Base-by-base conservation (phyloP, 192 early-diverging fungal genomes). In the Entophlyctis luteolus region DNA sequence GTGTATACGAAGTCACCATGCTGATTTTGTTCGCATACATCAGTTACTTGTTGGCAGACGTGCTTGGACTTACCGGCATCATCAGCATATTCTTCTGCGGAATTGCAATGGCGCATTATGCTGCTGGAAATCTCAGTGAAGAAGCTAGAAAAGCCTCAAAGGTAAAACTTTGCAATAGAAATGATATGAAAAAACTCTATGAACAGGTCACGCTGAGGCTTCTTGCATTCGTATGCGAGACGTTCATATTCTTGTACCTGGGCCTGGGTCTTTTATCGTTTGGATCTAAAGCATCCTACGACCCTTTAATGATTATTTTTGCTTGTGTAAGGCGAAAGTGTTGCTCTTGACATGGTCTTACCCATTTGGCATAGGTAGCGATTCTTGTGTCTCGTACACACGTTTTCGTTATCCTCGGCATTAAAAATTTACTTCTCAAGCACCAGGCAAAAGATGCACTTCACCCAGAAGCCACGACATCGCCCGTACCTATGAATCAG, bases 191-290 rank as follows among this genome's bases (percentile, higher is more conserved):
- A 16, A 0, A 46, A 2, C 0, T 2, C 58, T 45, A 16, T 46
- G 35, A 59, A 14, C 22, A 84, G 82, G 71, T 78, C 16, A 78
- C 77, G 18, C 57, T 85, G 48, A 69, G 81, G 20, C 62, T 85
- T 46, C 60, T 85, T 42, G 70, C 73, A 3, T 72, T 76, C 56
- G 65, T 82, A 50, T 84, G 77, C 68, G 84, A 86, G 57, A 62
- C 70, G 36, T 84, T 86, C 57, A 82, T 86, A 35, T 86, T 86
- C 71, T 70, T 86, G 62, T 86, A 86, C 68, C 68, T 86, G 27
- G 84, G 84, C 12, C 73, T 84, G 14, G 84, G 84, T 0, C 75
- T 86, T 22, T 65, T 86, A 27, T 81, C 82, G 20, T 86, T 86
- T 59, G 80, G 79, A 2, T 49, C 42, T 1, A 58, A 77, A 39